Base-by-base conservation (phyloP, 768 basidiomycete genomes). In the Boletus pseudo-olivaceus region DNA sequence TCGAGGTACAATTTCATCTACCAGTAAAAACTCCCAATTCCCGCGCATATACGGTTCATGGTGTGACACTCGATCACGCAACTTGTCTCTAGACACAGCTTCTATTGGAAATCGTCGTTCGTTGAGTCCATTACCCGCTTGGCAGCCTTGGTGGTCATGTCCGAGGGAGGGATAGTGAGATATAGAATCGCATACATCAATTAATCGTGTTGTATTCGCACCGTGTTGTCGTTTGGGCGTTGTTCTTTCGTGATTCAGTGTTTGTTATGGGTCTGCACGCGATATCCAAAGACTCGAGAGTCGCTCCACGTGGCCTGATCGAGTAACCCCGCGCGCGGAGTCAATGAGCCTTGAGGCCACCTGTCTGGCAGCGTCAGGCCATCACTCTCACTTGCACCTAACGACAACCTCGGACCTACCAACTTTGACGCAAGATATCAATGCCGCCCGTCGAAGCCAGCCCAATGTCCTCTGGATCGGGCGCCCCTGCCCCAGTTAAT, bases 1-100 rank as follows among this genome's bases (percentile, higher is more conserved):
- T 96, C 93, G 63, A 83, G 87, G 67, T 87, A 87, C 75, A 87
- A 88, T 71, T 91, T 89, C 68, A 88, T 89, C 50, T 88, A 88
- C 70, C 88, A 87, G 69, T 88, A 46, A 64, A 56, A 44, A 33
- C 0, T 19, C 37, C 2, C 14, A 12, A 14, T 29, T 14, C 8
- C 5, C 19, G 17, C 23, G 49, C 46, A 41, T 42, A 14, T 29
- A 30, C 20, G 11, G 26, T 17, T 5, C 15, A 2, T 26, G 40
- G 41, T 6, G 39, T 41, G 41, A 17, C 42, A 17, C 20, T 39
- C 12, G 29, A 37, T 32, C 44, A 54, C 9, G n/a, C 49, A 17
- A 19, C 38, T 7, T 29, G 38, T 52, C 19, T 29, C 9, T 19
- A 32, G 29, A 20, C 17, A 1, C 27, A 20, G 19, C 29, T 26